phyloP scores from a whole-genome alignment of 169 alveolate genomes.

The Toxoplasma gondii region DNA sequence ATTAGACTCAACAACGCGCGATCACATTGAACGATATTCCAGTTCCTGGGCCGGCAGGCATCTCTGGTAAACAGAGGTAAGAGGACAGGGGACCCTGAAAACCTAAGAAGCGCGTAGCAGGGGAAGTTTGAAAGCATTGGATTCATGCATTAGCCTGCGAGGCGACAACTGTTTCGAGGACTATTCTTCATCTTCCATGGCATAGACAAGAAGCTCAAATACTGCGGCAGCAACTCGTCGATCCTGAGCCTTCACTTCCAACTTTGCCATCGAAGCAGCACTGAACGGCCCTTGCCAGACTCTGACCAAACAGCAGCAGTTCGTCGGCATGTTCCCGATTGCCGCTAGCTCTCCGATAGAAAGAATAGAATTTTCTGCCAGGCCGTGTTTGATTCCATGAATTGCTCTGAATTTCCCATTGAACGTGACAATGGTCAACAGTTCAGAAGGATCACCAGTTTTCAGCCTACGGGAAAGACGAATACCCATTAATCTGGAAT shows the following conservation, averaged over 20 bases:
- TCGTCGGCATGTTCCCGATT: slow-evolving; percentile 25
- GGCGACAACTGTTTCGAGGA: not conserved
- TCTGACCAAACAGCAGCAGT: slow-evolving; percentile 11
- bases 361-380: slow-evolving; percentile 26
- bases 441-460: not conserved
- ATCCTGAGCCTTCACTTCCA: slow-evolving; percentile 41
- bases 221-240: slow-evolving; percentile 17
- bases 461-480: slow-evolving; percentile 4
- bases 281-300: not conserved
- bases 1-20: too few species aligned
- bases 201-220: slow-evolving; percentile 36
- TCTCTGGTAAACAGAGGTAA: too few species aligned
- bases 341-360: slow-evolving; percentile 51
- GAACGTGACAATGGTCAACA: slow-evolving; percentile 23
- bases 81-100: too few species aligned
- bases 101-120: too few species aligned
- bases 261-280: slow-evolving; percentile 19
- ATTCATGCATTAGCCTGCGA: too few species aligned
- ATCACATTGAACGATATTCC: too few species aligned
- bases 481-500: not conserved
- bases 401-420: slow-evolving; percentile 7
- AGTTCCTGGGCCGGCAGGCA: too few species aligned
- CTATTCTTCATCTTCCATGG: slow-evolving; percentile 35
- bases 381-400: slow-evolving; percentile 21
- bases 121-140: too few species aligned